Evolutionary conservation across 2,329 filamentous ascomycete species (phyloP).

Genomic region (Colletotrichum eleusines): DNA sequence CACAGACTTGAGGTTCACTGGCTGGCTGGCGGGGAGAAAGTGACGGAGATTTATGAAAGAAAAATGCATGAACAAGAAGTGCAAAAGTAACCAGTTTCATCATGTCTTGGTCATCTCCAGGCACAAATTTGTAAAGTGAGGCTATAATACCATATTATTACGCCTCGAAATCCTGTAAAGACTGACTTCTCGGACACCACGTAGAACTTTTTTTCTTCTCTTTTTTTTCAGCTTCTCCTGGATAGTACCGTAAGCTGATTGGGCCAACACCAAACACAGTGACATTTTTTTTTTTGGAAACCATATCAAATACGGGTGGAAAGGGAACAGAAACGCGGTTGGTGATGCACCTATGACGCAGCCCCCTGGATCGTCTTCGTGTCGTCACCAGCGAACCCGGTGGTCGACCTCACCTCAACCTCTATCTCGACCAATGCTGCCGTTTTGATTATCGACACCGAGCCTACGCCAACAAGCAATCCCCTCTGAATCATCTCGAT

Average conservation of each 20-base stretch:
- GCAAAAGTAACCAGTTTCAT: too few relatives aligned
- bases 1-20: background rate
- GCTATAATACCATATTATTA: too few relatives aligned
- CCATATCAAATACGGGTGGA: background rate
- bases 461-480: background rate
- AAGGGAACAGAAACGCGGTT: background rate
- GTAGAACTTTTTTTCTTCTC: too few relatives aligned
- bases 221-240: background rate
- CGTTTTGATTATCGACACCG: background rate
- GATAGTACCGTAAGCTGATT: too few relatives aligned
- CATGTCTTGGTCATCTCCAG: background rate
- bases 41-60: background rate
- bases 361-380: background rate
- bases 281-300: background rate
- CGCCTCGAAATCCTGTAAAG: background rate
- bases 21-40: too few relatives aligned
- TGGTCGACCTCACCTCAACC: background rate
- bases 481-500: too few relatives aligned
- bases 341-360: conserved; percentile 26
- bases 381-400: conserved; percentile 6
- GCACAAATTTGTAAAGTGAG: background rate
- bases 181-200: conserved; percentile 4
- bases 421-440: background rate
- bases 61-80: background rate
- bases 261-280: background rate